Base-by-base conservation (phyloP, 768 basidiomycete species). In the Hygrocybe coccinea region DNA sequence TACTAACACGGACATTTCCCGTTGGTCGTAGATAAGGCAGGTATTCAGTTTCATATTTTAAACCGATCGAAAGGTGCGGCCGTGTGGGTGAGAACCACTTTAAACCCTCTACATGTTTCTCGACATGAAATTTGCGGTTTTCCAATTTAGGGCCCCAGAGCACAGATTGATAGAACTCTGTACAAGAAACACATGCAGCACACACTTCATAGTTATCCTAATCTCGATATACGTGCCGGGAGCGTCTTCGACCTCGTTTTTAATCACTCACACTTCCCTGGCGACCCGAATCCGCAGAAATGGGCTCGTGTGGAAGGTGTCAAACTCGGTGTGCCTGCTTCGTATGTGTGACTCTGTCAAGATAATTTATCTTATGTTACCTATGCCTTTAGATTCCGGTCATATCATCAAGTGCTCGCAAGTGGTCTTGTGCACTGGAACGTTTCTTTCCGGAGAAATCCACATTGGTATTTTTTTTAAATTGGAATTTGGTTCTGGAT, bases 341-440 rank as follows among this genome's bases (percentile, higher is more conserved):
- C 12, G 44, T 12, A 46, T 12, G 17, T n/a, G n/a, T n/a, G n/a
- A n/a, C n/a, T n/a, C n/a, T n/a, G n/a, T n/a, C n/a, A n/a, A n/a
- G n/a, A n/a, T n/a, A n/a, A 22, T 12, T n/a, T 12, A 12, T 19
- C 5, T 19, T 22, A 19, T 12, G n/a, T 5, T 17, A 46, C 11
- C 5, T 5, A 46, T 46, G 5, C 11, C 21, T 46, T 46, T 19
- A 46, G 44, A 46, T 19, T 46, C 44, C 15, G 29, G 12, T 36
- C 11, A 92, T 50, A 64, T 84, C 15, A 83, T 95, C 25, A 72
- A 74, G 15, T 95, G 91, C 62, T 83, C 86, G 3, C 84, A 86
- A 60, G 89, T 94, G 10, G 87, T 95, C 25, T 79, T 95, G 12
- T 92, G 91, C 62, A 95, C 92, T 0, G 93, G 93, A 7, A 95